A percentile compares a stretch with the other conserved stretches of the same genome.
Evolutionary conservation across 140 eudicot genomes (phyloP).

Genomic region (Cichorium intybus): DNA sequence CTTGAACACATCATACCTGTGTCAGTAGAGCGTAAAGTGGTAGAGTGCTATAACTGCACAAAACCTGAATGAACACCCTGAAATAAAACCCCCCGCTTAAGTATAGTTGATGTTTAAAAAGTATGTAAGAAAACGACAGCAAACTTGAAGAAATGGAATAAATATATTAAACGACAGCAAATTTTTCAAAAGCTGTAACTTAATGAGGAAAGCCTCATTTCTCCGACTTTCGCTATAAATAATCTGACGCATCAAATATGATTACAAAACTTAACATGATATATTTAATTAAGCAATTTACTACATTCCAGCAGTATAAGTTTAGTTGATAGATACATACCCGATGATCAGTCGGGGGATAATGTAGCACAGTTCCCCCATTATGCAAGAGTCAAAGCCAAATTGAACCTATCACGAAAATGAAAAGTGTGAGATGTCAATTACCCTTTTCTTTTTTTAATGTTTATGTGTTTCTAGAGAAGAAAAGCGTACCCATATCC

Average conservation of each 20-base stretch:
- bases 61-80: slow-evolving; percentile 67
- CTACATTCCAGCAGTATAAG: too few relatives aligned
- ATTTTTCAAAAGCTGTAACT: too few relatives aligned
- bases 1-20: slow-evolving; percentile 43
- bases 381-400: slow-evolving; percentile 67
- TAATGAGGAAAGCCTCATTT: too few relatives aligned
- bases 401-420: slow-evolving; percentile 42
- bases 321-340: too few relatives aligned
- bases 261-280: background rate
- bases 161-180: too few relatives aligned
- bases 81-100: background rate
- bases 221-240: too few relatives aligned
- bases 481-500: slow-evolving; percentile 49
- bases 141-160: too few relatives aligned
- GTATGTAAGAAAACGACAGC: too few relatives aligned
- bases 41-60: slow-evolving; percentile 79
- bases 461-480: too few relatives aligned
- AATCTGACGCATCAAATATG: too few relatives aligned
- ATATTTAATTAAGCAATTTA: too few relatives aligned
- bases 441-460: too few relatives aligned
- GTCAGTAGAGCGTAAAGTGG: slow-evolving; percentile 80
- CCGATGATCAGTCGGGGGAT: slow-evolving; percentile 69
- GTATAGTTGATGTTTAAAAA: background rate
- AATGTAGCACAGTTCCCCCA: slow-evolving; percentile 58
- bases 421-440: background rate